phyloP scores from a whole-genome alignment of 352 stramenopile genomes.

The Pythium pectinolyticum region DNA sequence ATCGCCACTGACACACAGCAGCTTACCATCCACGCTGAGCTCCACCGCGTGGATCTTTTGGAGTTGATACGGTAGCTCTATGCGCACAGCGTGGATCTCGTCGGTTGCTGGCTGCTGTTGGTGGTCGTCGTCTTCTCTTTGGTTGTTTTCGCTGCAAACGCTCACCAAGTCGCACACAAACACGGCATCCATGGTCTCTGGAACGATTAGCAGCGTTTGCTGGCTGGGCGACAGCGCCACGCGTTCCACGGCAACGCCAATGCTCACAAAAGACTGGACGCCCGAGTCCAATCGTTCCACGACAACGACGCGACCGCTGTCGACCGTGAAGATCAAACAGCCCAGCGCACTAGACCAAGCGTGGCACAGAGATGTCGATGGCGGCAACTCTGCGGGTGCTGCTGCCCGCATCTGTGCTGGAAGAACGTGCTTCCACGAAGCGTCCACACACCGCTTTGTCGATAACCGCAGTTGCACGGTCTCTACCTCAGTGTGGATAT shows the following conservation, averaged over 20 bases:
- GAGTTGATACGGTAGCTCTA: conserved; percentile 3
- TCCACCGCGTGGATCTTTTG: conserved; percentile 4
- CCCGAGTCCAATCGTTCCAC: conserved; percentile 21
- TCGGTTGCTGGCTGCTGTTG: no score
- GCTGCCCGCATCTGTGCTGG: no score
- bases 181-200: background rate
- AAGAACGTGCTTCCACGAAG: conserved; percentile 12
- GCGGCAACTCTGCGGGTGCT: background rate
- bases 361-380: background rate
- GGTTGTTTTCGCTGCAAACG: conserved; percentile 8
- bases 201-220: background rate
- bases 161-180: conserved; percentile 7
- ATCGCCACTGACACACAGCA: conserved; percentile 17
- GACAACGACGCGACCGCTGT: background rate
- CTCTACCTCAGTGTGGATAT: background rate
- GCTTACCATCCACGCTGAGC: conserved; percentile 15
- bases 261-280: conserved; percentile 6
- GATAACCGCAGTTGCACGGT: background rate
- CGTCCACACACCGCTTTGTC: background rate
- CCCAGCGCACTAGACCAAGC: conserved; percentile 12
- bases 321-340: conserved; percentile 14
- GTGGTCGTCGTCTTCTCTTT: conserved; percentile 9
- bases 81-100: background rate
- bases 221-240: conserved; percentile 18
- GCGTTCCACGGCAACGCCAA: background rate